Conservation (phyloP, 306 rosid genomes). For the Vicia sativa region DNA sequence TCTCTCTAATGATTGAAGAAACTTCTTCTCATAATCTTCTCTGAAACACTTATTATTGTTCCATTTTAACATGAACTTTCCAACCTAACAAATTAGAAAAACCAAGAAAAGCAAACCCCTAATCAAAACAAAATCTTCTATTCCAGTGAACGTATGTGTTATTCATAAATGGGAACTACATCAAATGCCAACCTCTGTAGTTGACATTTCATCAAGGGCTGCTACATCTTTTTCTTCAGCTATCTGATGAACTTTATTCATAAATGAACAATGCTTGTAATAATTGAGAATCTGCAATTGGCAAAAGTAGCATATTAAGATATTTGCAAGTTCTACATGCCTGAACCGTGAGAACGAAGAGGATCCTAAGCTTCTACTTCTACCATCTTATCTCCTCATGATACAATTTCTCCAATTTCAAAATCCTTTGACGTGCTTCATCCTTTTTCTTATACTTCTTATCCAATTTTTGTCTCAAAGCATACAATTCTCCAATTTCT, state of each 20-base stretch:
- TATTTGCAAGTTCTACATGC: background rate
- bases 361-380: background rate
- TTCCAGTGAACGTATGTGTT: background rate
- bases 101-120: background rate
- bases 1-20: background rate
- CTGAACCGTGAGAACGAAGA: background rate
- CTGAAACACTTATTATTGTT: slow-evolving; percentile 23
- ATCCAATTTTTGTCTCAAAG: background rate
- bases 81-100: slow-evolving; percentile 35
- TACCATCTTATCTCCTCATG: slow-evolving; percentile 24
- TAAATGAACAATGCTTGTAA: slow-evolving; percentile 17
- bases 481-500: background rate
- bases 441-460: slow-evolving; percentile 5
- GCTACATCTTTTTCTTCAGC: slow-evolving; percentile 29
- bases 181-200: slow-evolving; percentile 9
- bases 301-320: background rate
- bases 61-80: slow-evolving; percentile 37
- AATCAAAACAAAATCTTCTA: background rate
- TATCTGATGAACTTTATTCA: slow-evolving; percentile 23
- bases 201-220: slow-evolving; percentile 13
- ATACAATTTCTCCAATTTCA: slow-evolving; percentile 5
- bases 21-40: slow-evolving; percentile 34
- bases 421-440: slow-evolving; percentile 31
- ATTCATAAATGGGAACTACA: background rate
- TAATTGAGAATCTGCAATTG: slow-evolving; percentile 30